Base-by-base conservation (phyloP, 2,329 filamentous ascomycete species). In the Colletotrichum cuscutae region DNA sequence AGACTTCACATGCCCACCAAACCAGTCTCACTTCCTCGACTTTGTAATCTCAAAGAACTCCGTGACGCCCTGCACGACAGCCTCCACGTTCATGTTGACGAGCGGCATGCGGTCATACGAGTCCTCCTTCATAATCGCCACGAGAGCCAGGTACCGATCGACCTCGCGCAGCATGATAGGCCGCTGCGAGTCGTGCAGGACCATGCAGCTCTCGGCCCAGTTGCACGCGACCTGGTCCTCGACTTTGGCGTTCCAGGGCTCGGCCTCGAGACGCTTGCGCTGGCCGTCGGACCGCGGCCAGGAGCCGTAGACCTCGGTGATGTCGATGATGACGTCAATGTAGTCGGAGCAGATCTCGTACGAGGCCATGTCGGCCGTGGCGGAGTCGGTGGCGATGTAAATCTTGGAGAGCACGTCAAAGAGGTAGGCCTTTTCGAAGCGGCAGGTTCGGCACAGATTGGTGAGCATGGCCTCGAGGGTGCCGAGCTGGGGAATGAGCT, bases 331-430 rank as follows among this genome's bases (percentile, higher is more conserved):
- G 73, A 98, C 95, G 81, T 99, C 97, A 77, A 99, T 98, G 81
- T 98, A 98, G 81, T 99, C 97, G 62, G 95, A 97, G 85, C 97
- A 99, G 79, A 98, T 97, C 84, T 98, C 97, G 82, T 99, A 99
- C 81, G 94, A 96, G 54, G 94, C 93, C 88, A 98, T 97, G 79
- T 98, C 96, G 37, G 96, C 94, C 0, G 96, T 96, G 52, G 94
- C 93, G 35, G 93, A 97, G 81, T 99, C 97, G 5, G 96, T 98
- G 1, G 97, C 97, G 77, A 99, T 97, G 85, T 99, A 99, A 75
- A 99, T 98, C 85, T 99, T 99, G 84, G 94, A 97, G 77, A 97
- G 90, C 9, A 98, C 95, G 80, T 99, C 97, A 80, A 99, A 99
- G 7, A 99, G 90, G 81, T 99, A 99, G 4, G 95, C 96, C 84